These are phyloP conservation scores for Escovopsis sp. DNA, from an alignment of 2,329 filamentous ascomycete genomes.

Conservation along the genomic window DNA sequence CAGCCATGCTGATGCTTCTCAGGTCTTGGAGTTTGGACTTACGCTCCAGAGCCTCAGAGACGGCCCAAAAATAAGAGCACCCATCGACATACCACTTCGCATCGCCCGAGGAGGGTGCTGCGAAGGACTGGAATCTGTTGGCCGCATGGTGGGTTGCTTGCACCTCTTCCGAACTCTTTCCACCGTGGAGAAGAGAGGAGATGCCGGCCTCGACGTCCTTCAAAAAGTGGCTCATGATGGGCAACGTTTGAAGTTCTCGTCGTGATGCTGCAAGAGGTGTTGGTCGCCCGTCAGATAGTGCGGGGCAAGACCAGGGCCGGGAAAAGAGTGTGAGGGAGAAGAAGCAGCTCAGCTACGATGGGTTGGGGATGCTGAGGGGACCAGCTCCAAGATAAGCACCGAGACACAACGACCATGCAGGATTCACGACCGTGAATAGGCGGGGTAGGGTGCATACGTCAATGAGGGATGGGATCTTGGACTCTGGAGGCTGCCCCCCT, in stretches of 20 bases:
- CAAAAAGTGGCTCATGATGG: constrained; percentile 15
- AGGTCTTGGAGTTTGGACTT: constrained; percentile 7
- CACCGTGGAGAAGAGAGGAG: constrained; percentile 20
- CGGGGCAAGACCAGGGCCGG: no score
- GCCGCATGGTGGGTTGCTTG: constrained; percentile 27
- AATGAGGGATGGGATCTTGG: no score
- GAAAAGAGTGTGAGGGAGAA: not conserved
- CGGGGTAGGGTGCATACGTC: no score
- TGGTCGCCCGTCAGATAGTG: not conserved
- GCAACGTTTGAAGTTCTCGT: not conserved
- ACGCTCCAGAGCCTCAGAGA: constrained; percentile 62
- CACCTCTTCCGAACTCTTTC: constrained; percentile 24
- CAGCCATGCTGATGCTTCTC: not conserved
- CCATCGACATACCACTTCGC: constrained; percentile 84
- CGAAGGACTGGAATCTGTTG: constrained; percentile 53
- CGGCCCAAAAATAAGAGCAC: constrained; percentile 72
- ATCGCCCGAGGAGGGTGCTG: constrained; percentile 54
- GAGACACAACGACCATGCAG: no score
- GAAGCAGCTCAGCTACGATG: no score
- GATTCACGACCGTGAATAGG: no score
- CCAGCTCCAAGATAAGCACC: no score
- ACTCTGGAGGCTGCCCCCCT: no score
- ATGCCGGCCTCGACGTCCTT: constrained; percentile 26
- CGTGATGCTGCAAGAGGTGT: no score
- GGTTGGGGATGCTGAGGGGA: no score